Base-by-base conservation (phyloP, 2,329 filamentous ascomycete species). In the Colletotrichum echinochloae region DNA sequence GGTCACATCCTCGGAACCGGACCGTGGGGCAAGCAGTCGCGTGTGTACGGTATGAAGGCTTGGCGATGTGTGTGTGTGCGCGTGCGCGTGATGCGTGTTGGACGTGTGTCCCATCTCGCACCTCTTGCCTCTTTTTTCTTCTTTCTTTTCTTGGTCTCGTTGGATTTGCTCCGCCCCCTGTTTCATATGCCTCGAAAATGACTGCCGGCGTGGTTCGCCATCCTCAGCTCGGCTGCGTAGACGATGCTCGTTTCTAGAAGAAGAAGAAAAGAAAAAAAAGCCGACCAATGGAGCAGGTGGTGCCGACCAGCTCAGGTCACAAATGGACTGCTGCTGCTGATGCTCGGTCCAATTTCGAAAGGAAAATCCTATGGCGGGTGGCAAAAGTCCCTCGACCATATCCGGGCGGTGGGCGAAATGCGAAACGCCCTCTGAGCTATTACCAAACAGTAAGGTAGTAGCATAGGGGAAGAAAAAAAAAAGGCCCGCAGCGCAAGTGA, bases 401-500 rank as follows among this genome's bases (percentile, higher is more conserved):
- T 56, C 62, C 41, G 57, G 33, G 65, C 65, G 65, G 67, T 60
- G 65, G 66, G 52, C 55, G 37, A 23, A 35, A 44, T 62, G 56
- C 67, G 62, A 70, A 70, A 66, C 63, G 28, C 41, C 56, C 67
- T 60, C 46, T 59, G 35, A 37, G 55, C 59, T 65, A 73, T 72
- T 72, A 73, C 70, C 70, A 70, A 73, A 73, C 61, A 52, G 70
- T 72, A 66, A 72, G 70, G 70, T 73, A 73, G 72, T 65, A 55
- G 52, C 65, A 49, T 66, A 35, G 28, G 14, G 39, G 18, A 5
- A 26, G 30, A 8, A 44, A n/a, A n/a, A n/a, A n/a, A 44, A 20
- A 54, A 41, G 64, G 49, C 65, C 70, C 66, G 70, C 64, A 56
- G 46, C 46, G 35, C 41, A 39, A 33, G 30, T 44, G 46, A 41